Percentiles rank a stretch among this genome's conserved stretches.
These are phyloP conservation scores for Entrophospora sp. DNA, from an alignment of 192 early-diverging fungal genomes.

Conservation along the genomic window DNA sequence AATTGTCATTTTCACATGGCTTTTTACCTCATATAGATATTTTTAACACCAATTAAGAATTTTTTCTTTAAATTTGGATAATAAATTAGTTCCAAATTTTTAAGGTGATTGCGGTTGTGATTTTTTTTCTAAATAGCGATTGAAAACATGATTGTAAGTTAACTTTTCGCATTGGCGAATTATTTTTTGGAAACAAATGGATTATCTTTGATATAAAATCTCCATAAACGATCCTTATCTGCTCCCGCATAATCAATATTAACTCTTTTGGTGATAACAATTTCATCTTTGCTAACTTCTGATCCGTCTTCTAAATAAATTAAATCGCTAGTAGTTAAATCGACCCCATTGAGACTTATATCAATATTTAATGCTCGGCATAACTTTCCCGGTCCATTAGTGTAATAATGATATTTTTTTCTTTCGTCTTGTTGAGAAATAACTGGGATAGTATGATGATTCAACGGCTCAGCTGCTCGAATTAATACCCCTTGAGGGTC, in stretches of 20 bases:
- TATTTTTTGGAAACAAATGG: slow-evolving; percentile 1
- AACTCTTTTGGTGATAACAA: slow-evolving; percentile 3
- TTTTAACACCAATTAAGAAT: too few species aligned
- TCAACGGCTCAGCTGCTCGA: background rate
- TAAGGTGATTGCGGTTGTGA: too few species aligned
- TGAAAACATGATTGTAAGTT: too few species aligned
- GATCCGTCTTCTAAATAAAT: slow-evolving; percentile 2
- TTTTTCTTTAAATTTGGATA: too few species aligned
- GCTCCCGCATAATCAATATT: slow-evolving; percentile 4
- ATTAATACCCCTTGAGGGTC: slow-evolving; percentile 2
- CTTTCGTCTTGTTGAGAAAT: background rate
- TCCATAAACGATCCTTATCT: background rate
- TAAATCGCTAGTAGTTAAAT: slow-evolving; percentile 2
- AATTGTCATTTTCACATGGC: too few species aligned
- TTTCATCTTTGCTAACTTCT: background rate
- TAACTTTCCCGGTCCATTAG: slow-evolving; percentile 5
- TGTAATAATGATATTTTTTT: slow-evolving; percentile 6
- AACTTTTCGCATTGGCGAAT: too few species aligned
- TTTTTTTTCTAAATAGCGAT: too few species aligned
- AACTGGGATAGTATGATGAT: background rate
- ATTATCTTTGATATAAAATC: slow-evolving; percentile 6
- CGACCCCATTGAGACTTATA: background rate
- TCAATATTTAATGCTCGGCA: slow-evolving; percentile 10
- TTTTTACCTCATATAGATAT: too few species aligned
- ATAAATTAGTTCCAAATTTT: too few species aligned